These are phyloP conservation scores for Ramularia endophylla DNA, from an alignment of 2,329 filamentous ascomycete genomes.

Conservation along the genomic window DNA sequence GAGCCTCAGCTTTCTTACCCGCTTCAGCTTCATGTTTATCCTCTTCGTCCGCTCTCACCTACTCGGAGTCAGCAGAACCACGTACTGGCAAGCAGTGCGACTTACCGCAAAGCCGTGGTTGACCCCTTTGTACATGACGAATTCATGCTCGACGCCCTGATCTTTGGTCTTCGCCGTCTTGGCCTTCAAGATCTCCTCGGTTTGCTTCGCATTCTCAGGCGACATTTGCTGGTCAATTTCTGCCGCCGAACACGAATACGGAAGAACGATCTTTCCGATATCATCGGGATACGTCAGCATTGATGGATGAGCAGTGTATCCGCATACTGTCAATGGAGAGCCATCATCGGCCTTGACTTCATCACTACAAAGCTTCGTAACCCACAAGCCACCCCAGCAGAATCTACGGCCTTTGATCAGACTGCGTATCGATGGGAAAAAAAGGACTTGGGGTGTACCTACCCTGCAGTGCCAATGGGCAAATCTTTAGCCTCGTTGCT, in stretches of 20 bases:
- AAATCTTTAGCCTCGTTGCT: conserved; percentile 25
- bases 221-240: conserved; percentile 27
- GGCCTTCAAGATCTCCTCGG: conserved; percentile 27
- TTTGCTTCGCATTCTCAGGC: conserved; percentile 28
- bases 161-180: conserved; percentile 31
- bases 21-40: conserved; percentile 28
- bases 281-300: conserved; percentile 30
- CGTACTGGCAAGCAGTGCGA: neutral
- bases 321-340: conserved; percentile 28
- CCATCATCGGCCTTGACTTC: conserved; percentile 26
- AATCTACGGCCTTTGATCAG: conserved; percentile 1
- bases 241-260: conserved; percentile 31
- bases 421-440: neutral
- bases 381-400: conserved; percentile 33
- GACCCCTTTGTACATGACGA: conserved; percentile 32
- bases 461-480: conserved; percentile 31
- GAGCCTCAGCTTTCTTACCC: conserved; percentile 33
- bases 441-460: conserved; percentile 13
- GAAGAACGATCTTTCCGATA: conserved; percentile 29
- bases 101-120: conserved; percentile 34
- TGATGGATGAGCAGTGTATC: conserved; percentile 34
- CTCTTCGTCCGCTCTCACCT: conserved; percentile 28
- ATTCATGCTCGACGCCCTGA: conserved; percentile 32
- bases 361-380: conserved; percentile 30
- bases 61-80: conserved; percentile 3